Conservation (phyloP, 1,284 basidiomycete species). For the Ustilago lituana region DNA sequence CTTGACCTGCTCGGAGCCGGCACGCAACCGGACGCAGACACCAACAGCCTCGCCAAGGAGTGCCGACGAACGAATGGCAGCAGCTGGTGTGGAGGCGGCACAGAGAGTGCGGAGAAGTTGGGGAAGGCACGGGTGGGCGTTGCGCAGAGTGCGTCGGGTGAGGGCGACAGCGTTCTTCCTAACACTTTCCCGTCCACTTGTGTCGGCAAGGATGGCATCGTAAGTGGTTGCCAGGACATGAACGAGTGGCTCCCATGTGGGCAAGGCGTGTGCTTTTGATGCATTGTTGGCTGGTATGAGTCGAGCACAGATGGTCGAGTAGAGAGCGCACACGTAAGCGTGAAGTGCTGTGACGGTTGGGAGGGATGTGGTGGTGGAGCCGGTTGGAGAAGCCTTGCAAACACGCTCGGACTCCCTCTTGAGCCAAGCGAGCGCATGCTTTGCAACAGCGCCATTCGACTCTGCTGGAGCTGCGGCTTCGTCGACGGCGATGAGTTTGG, state of each 20-base stretch:
- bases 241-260: constrained; percentile 39
- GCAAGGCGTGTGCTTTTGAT: constrained; percentile 7
- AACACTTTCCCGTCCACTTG: constrained; percentile 18
- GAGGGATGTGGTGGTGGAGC: constrained; percentile 43
- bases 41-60: constrained; percentile 55
- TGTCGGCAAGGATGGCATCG: constrained; percentile 41
- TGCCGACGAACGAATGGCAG: constrained; percentile 37
- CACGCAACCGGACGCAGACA: constrained; percentile 50
- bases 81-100: constrained; percentile 26
- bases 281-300: constrained; percentile 58
- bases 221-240: constrained; percentile 48
- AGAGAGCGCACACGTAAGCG: constrained; percentile 78
- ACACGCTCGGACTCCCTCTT: constrained; percentile 73
- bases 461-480: constrained; percentile 68
- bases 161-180: constrained; percentile 34
- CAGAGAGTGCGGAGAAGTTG: constrained; percentile 40
- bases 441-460: constrained; percentile 71
- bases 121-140: constrained; percentile 42
- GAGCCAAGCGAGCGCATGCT: constrained; percentile 78
- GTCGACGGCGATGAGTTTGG: constrained; percentile 74
- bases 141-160: constrained; percentile 45
- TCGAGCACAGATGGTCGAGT: constrained; percentile 69
- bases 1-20: constrained; percentile 49
- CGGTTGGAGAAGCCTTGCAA: constrained; percentile 37
- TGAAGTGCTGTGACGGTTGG: constrained; percentile 77